Base-by-base conservation (phyloP, 2,329 filamentous ascomycete species). In the Alternaria arbusti region DNA sequence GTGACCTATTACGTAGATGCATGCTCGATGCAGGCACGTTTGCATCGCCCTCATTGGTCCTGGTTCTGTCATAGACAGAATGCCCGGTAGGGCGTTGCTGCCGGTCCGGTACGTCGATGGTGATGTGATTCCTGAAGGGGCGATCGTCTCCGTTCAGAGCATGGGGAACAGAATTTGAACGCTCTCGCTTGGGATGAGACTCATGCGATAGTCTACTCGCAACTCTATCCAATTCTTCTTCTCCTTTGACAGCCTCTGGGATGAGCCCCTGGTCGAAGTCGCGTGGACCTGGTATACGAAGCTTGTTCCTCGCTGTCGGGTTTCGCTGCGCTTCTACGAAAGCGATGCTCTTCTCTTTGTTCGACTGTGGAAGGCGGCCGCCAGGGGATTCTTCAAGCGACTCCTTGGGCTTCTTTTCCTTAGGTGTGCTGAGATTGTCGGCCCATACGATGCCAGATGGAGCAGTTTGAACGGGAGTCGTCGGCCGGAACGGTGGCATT, bases 271-370 rank as follows among this genome's bases (percentile, higher is more conserved):
- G 88, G 72, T 99, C 96, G 52, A 91, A 94, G 75, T 98, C 96
- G 71, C 94, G 86, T 1, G 96, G 96, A 20, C 94, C 94, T 0
- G 96, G 96, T 71, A 99, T 98, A 44, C 93, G 90, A 46, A 98
- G 82, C 0, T 94, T 89, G 32, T 90, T 89, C 57, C 89, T 90
- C 59, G 91, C 90, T 65, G 89, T 88, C 2, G 84, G 85, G 59
- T 92, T 90, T 40, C 94, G 88, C 78, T 97, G 95, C 30, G 91
- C 90, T 78, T 97, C 89, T 13, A 97, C 79, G 72, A 98, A 96
- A 6, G 91, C 91, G 73, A 97, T 96, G 74, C 97, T 93, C 65
- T 94, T 91, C 58, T 93, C 91, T 47, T 91, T 85, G 32, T 86
- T 84, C 50, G 82, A 84, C 5, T 82, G 78, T 1, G 87, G 87